These are phyloP conservation scores for Sisymbrium altissimum DNA, from an alignment of 345 rosid species.

Conservation along the genomic window DNA sequence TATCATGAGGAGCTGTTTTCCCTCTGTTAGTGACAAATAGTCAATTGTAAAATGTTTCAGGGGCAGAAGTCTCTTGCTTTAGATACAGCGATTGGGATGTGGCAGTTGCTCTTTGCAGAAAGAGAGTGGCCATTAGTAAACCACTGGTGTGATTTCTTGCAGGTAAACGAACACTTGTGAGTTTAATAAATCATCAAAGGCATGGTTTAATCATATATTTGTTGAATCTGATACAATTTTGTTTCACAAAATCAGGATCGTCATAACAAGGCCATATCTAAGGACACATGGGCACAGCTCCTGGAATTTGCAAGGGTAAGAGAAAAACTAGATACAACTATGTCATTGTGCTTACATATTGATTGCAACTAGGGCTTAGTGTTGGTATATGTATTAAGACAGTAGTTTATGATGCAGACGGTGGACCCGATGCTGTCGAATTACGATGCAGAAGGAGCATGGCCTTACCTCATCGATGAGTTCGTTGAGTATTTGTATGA, in stretches of 20 bases:
- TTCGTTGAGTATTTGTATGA: constrained; percentile 89
- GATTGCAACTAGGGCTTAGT: constrained; percentile 9
- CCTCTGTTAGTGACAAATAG: not conserved
- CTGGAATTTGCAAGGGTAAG: constrained; percentile 89
- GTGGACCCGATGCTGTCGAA: constrained; percentile 65
- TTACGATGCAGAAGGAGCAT: constrained; percentile 93
- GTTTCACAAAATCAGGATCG: constrained; percentile 55
- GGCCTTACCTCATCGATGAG: constrained; percentile 98
- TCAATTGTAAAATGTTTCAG: constrained; percentile 37
- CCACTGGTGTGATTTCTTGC: constrained; percentile 96
- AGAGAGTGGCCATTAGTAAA: constrained; percentile 89
- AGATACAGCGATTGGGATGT: constrained; percentile 99
- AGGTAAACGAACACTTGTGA: constrained; percentile 43
- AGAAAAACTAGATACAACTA: not conserved
- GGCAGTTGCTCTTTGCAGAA: constrained; percentile 96
- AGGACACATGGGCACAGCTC: constrained; percentile 97
- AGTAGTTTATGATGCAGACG: constrained; percentile 40
- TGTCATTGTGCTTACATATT: not conserved
- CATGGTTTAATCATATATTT: constrained; percentile 1
- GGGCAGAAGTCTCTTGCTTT: constrained; percentile 97
- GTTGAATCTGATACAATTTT: constrained; percentile 21
- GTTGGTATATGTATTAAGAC: constrained; percentile 8
- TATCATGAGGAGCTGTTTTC: not conserved
- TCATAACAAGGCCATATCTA: constrained; percentile 93
- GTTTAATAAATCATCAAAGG: not conserved